These are phyloP conservation scores for Flaveria robusta DNA, from an alignment of 129 eudicot genomes.

Conservation along the genomic window DNA sequence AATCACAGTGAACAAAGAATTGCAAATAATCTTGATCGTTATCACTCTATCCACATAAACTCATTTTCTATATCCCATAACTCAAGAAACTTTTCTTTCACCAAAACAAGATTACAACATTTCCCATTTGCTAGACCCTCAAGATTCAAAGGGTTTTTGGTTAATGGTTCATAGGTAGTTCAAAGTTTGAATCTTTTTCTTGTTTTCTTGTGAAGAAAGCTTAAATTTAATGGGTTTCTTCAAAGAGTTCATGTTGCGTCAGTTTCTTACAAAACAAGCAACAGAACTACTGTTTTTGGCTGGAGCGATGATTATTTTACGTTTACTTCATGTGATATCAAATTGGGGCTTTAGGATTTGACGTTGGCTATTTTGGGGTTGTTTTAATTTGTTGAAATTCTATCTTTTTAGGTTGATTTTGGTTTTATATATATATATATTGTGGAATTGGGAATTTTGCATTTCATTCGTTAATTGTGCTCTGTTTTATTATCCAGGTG, in stretches of 20 bases:
- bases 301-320: too few species aligned
- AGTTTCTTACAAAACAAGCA: conserved; percentile 19
- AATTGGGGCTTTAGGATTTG: conserved; percentile 29
- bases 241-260: conserved; percentile 20
- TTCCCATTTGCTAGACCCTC: conserved; percentile 7
- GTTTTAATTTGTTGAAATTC: conserved; percentile 16
- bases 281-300: conserved; percentile 8
- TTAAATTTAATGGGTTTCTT: conserved; percentile 30
- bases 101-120: not conserved
- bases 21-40: conserved; percentile 14
- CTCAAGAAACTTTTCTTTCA: conserved; percentile 2
- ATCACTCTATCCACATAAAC: conserved; percentile 22
- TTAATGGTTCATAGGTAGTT: conserved; percentile 15
- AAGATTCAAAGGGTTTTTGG: conserved; percentile 2
- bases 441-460: conserved; percentile 6
- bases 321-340: conserved; percentile 2
- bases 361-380: conserved; percentile 19
- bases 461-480: conserved; percentile 10
- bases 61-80: conserved; percentile 22
- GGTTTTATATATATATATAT: conserved; percentile 10
- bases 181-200: conserved; percentile 1
- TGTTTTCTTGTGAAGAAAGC: conserved; percentile 4
- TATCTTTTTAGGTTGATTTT: conserved; percentile 21
- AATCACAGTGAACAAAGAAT: not conserved
- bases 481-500: conserved; percentile 25